These are phyloP conservation scores for Hibiscus syriacus DNA, from an alignment of 345 rosid species.

Conservation along the genomic window DNA sequence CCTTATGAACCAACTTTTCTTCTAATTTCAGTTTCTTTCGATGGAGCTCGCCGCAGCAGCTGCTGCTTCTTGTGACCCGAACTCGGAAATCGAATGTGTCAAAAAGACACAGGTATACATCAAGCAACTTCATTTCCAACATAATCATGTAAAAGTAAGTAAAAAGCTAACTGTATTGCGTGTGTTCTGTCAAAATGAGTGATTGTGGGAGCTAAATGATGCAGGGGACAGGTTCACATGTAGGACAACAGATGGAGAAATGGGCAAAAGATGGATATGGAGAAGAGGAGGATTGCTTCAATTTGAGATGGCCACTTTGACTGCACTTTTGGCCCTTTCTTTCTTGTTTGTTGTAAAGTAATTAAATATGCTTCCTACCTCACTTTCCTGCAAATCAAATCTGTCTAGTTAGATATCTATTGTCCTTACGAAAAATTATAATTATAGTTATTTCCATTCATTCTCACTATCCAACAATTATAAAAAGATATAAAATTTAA, in stretches of 20 bases:
- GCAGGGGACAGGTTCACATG: slow-evolving; percentile 43
- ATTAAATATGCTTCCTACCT: slow-evolving; percentile 31
- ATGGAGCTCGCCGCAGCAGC: slow-evolving; percentile 50
- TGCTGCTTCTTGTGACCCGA: slow-evolving; percentile 15
- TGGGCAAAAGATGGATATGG: slow-evolving; percentile 31
- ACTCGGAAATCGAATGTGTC: slow-evolving; percentile 7
- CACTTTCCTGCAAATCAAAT: slow-evolving; percentile 10
- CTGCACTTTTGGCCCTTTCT: slow-evolving; percentile 27
- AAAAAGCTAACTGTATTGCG: neutral
- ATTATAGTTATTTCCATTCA: too few relatives aligned
- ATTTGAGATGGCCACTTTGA: too few relatives aligned
- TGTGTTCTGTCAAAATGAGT: neutral
- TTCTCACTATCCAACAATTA: too few relatives aligned
- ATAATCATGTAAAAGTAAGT: neutral
- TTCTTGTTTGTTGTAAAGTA: slow-evolving; percentile 11
- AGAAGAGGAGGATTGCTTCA: slow-evolving; percentile 23
- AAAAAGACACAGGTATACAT: slow-evolving; percentile 21
- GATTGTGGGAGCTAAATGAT: slow-evolving; percentile 15
- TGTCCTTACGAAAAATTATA: too few relatives aligned
- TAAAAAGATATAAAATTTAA: too few relatives aligned
- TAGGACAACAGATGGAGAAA: slow-evolving; percentile 24
- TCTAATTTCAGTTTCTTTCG: slow-evolving; percentile 35
- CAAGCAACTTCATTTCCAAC: neutral
- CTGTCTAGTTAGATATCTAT: too few relatives aligned
- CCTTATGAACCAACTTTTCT: slow-evolving; percentile 6